Evolutionary conservation across 2,329 filamentous ascomycete species (phyloP).

Genomic region (Golovinomyces cichoracearum): DNA sequence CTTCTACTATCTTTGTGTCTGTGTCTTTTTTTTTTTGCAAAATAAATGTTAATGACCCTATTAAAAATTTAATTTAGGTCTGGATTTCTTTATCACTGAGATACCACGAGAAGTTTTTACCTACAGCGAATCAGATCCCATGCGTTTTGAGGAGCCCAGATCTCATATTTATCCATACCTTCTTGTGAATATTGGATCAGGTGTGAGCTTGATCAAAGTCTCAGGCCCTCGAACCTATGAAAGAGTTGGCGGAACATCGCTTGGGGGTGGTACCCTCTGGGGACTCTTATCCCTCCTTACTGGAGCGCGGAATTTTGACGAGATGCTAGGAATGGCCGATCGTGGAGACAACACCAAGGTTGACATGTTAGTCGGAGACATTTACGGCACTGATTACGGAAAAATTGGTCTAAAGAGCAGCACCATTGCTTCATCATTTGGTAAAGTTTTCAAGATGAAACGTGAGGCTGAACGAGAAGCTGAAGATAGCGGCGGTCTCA

Average conservation of each 20-base stretch:
- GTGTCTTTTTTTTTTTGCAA: background rate
- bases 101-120: conserved; percentile 94
- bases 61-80: conserved; percentile 25
- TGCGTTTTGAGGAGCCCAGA: conserved; percentile 57
- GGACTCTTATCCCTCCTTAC: conserved; percentile 76
- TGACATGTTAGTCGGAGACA: conserved; percentile 92
- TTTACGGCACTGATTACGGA: conserved; percentile 84
- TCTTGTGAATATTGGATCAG: conserved; percentile 91
- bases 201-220: conserved; percentile 92
- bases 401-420: conserved; percentile 92
- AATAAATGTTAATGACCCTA: conserved; percentile 1
- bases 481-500: conserved; percentile 35
- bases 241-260: conserved; percentile 78
- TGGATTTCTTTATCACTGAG: conserved; percentile 97
- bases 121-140: conserved; percentile 71
- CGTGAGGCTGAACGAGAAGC: conserved; percentile 53
- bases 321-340: conserved; percentile 83
- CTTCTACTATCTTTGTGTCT: background rate
- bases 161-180: conserved; percentile 88
- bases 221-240: conserved; percentile 66
- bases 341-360: conserved; percentile 77
- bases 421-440: conserved; percentile 87
- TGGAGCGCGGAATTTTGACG: conserved; percentile 84
- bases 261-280: conserved; percentile 95
- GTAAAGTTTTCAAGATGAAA: conserved; percentile 89